Evolutionary conservation across 73 alveolate genomes (phyloP), one percentile per base, ranked within the genome.

Genomic region (Paramecium tetraurelia): DNA sequence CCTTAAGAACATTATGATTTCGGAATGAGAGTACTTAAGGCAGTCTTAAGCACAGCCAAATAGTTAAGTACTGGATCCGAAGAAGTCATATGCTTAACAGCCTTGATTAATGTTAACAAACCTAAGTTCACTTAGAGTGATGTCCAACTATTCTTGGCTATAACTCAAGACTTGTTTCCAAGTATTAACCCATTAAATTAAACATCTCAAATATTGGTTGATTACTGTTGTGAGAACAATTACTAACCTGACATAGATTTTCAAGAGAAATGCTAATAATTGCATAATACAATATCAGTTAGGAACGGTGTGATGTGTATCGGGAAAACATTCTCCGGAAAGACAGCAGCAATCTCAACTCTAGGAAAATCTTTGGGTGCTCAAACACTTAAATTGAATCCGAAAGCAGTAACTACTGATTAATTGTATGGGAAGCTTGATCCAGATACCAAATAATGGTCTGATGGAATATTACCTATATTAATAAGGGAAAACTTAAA

Each of bases 261-360:
- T 95, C 92, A 95, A 38, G 96, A 96, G 18, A 99, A 99, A 95
- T 98, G 99, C 90, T 94, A 97, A 86, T 99, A 98, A 95, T 97
- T 98, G 53, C 98, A 94, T 89, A 99, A 99, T 93, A 98, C 99
- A 3, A 95, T 98, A 85, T 93, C 96, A 83, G 99, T 98, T 20
- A 95, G 99, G 89, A 99, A 99, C 93, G 99, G 99, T 20, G 96
- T 99, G 59, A 99, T 98, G 99, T 97, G 97, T 10, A 99, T 97
- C 5, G 99, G 99, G 41, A 92, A 92, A 58, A 96, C 99, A 2
- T 97, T 59, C 14, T 50, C 89, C 7, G 95, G 94, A 29, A 89
- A 89, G 58, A 27, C 93, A 21, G 48, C 93, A 35, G 53, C 68
- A 33, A 85, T 93, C 10, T 31, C 63, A 41, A 76, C 94, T 70